Evolutionary conservation across 169 alveolate species (phyloP), one percentile per base, ranked within the genome.

Genomic region (Plasmodium blacklocki): DNA sequence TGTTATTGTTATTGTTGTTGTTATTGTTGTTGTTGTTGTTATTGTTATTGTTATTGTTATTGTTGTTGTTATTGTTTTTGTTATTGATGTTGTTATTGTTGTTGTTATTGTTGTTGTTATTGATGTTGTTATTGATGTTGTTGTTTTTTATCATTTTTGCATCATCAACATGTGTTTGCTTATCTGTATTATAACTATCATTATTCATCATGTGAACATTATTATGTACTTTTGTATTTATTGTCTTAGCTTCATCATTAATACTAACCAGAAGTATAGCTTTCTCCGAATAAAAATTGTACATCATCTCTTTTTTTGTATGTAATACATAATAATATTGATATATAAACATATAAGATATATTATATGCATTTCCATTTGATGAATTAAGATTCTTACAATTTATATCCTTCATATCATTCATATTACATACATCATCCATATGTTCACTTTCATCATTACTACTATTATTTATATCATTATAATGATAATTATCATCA

Each of bases 251-350:
- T 5, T 39, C 47, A 32, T 56, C 15, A 43, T 83, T 83, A n/a
- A 58, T 56, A 62, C 91, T 83, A 12, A 83, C 11, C 12, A 83
- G 26, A 19, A 83, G 21, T 11, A 70, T 52, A 9, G 91, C 91
- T 39, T 83, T 67, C 19, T 83, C 86, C 8, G 91, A 45, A 29
- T 83, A 83, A 43, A 83, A 83, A 56, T 83, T 83, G 15, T 83
- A 64, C 91, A 83, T 83, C 85, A 83, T 67, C 1, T 56, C 91
- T 58, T 83, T 83, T 32, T 83, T 83, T 26, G 80, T 83, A 58
- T 83, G 91, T 0, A 83, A 49, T 14, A 70, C 85, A 49, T 83
- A 70, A 54, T 83, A 83, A 49, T 83, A 83, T 64, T 83, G 91
- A 19, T 68, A 83, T 5, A 70, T 83, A 49, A 83, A 83, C 91